Base-by-base conservation (phyloP, 495 filamentous ascomycete species). In the Penicillium odoratum region DNA sequence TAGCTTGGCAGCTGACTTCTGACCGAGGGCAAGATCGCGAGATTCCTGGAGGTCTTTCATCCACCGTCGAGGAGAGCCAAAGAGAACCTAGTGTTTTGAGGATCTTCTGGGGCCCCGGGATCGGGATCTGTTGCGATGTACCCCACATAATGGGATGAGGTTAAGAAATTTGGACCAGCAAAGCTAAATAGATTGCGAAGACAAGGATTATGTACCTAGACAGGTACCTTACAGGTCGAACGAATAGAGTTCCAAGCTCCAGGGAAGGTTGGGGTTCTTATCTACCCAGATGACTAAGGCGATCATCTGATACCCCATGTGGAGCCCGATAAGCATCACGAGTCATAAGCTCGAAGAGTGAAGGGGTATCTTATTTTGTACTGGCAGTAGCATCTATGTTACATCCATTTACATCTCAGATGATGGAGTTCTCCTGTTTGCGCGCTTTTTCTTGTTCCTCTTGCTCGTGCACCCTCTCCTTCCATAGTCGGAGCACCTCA, bases 401-500 rank as follows among this genome's bases (percentile, higher is more conserved):
- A 29, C 36, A 43, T 56, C 9, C 11, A 28, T 56, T 29, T 52
- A 25, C 18, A 50, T 18, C 36, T 62, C 45, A 48, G 43, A 48
- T 55, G 49, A 55, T 33, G 9, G 21, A 55, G 30, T 28, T 59
- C 51, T 65, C 63, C 11, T 74, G 67, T 43, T 69, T 61, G 6
- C 51, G 61, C 18, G 61, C 57, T 30, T 69, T 66, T 47, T 83
- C 78, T 50, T 44, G 11, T 28, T 29, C 51, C 28, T 78, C 73
- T 34, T 75, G 62, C 56, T 85, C 77, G 52, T 75, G 74, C 4
- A 71, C 65, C 45, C 74, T 69, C 55, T 85, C 86, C 61, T 80
- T 82, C 79, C 78, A 91, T 10, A 87, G 64, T 47, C 83, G 72
- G 57, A 82, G 63, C 25, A 89, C 76, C 58, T 88, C 88, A 63